Conservation (phyloP, 495 filamentous ascomycete genomes). For the Aspergillus bridgeri region DNA sequence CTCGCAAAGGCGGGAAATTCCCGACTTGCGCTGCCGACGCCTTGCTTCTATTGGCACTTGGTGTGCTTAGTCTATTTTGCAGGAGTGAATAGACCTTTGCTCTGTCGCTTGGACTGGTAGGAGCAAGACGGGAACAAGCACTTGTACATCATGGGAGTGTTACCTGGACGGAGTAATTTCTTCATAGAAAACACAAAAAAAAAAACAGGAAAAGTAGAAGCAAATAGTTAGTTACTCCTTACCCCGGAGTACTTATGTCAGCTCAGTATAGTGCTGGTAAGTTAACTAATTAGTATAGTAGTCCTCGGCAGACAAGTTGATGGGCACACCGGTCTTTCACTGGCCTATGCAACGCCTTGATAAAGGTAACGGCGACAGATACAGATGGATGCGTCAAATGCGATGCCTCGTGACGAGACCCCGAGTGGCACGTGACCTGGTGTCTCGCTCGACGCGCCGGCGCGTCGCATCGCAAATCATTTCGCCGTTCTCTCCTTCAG, state of each 20-base stretch:
- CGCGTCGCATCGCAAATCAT: conserved; percentile 21
- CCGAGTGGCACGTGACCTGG: conserved; percentile 21
- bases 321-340: neutral
- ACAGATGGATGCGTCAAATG: neutral
- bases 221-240: too few relatives aligned
- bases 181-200: too few relatives aligned
- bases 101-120: conserved; percentile 92
- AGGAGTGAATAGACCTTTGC: too few relatives aligned
- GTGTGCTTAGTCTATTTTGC: neutral
- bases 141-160: conserved; percentile 68
- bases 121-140: conserved; percentile 84
- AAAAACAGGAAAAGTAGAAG: too few relatives aligned
- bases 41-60: neutral
- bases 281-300: too few relatives aligned
- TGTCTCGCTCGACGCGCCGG: conserved; percentile 17
- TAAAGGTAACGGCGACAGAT: too few relatives aligned
- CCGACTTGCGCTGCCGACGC: neutral
- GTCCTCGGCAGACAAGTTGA: neutral
- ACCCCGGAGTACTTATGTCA: too few relatives aligned
- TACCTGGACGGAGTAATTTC: too few relatives aligned
- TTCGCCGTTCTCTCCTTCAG: neutral
- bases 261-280: too few relatives aligned
- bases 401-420: neutral
- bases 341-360: neutral
- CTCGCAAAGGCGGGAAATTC: neutral